These are phyloP conservation scores for Aureobasidium leucospermi DNA, from an alignment of 2,329 filamentous ascomycete genomes.

Conservation along the genomic window DNA sequence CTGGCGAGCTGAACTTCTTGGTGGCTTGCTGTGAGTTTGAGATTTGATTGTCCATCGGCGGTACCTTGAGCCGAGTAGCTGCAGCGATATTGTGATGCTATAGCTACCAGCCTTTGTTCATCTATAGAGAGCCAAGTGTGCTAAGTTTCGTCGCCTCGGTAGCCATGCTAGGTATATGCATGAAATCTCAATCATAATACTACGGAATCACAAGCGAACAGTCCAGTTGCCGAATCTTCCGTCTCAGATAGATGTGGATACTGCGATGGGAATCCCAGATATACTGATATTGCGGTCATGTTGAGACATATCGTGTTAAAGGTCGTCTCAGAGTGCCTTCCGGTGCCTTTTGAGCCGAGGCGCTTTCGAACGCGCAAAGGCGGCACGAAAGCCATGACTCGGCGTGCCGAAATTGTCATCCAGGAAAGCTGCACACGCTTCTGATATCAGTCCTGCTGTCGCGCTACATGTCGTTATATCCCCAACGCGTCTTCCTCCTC, in stretches of 20 bases:
- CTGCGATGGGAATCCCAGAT: neutral
- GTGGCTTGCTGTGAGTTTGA: neutral
- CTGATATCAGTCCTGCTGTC: neutral
- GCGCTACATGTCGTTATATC: neutral
- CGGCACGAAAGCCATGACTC: conserved; percentile 1
- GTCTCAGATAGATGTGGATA: neutral
- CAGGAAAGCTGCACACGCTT: neutral
- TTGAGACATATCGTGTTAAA: conserved; percentile 1
- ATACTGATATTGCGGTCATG: neutral
- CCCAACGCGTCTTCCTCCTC: neutral
- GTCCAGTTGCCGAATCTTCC: neutral
- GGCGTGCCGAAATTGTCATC: conserved; percentile 9
- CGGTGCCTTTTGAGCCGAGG: neutral
- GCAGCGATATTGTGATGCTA: neutral
- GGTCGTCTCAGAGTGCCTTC: conserved; percentile 3
- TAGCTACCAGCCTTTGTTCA: neutral
- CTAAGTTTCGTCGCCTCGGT: too few species aligned
- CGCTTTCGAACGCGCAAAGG: neutral
- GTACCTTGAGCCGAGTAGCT: neutral
- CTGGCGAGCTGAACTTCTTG: conserved; percentile 5
- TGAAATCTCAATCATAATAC: too few species aligned
- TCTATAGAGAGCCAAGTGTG: neutral
- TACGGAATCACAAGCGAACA: neutral
- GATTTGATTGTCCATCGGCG: neutral
- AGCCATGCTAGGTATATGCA: too few species aligned